These are phyloP conservation scores for Proliferodiscus dingleyae DNA, from an alignment of 2,329 filamentous ascomycete genomes.

Conservation along the genomic window DNA sequence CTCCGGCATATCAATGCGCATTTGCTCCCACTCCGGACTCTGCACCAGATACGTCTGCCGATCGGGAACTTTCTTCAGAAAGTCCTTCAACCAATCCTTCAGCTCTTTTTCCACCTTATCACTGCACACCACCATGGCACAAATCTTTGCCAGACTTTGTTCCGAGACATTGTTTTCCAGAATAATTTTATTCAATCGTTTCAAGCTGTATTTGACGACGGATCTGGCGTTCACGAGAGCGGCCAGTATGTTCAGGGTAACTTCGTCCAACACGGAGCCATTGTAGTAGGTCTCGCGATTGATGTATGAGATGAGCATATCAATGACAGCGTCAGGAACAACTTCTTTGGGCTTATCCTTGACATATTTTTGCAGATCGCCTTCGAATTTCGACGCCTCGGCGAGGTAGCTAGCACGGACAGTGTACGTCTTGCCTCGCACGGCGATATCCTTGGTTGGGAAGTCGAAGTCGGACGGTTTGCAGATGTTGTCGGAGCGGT, in stretches of 20 bases:
- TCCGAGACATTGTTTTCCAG: background rate
- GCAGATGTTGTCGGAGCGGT: background rate
- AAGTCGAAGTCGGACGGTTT: slow-evolving; percentile 11
- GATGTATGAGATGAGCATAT: slow-evolving; percentile 25
- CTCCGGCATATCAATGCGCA: slow-evolving; percentile 10
- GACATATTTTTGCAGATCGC: slow-evolving; percentile 21
- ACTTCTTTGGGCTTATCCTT: slow-evolving; percentile 24
- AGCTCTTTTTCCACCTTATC: slow-evolving; percentile 23
- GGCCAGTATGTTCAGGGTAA: slow-evolving; percentile 23
- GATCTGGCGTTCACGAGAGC: slow-evolving; percentile 17
- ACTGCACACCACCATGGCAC: slow-evolving; percentile 13
- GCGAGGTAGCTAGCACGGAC: slow-evolving; percentile 22
- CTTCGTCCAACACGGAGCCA: slow-evolving; percentile 20
- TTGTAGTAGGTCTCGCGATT: slow-evolving; percentile 20
- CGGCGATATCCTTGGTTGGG: slow-evolving; percentile 24
- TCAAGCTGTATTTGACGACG: slow-evolving; percentile 14
- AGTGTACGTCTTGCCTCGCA: slow-evolving; percentile 23
- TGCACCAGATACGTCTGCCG: background rate
- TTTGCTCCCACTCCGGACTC: background rate
- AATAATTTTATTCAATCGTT: slow-evolving; percentile 16
- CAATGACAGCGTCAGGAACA: slow-evolving; percentile 20
- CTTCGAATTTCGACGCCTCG: slow-evolving; percentile 25
- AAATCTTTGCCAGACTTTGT: slow-evolving; percentile 12
- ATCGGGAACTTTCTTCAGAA: slow-evolving; percentile 4
- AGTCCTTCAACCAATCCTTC: slow-evolving; percentile 20